Conservation (phyloP, 2,329 filamentous ascomycete genomes). For the Sclerotinia glacialis region DNA sequence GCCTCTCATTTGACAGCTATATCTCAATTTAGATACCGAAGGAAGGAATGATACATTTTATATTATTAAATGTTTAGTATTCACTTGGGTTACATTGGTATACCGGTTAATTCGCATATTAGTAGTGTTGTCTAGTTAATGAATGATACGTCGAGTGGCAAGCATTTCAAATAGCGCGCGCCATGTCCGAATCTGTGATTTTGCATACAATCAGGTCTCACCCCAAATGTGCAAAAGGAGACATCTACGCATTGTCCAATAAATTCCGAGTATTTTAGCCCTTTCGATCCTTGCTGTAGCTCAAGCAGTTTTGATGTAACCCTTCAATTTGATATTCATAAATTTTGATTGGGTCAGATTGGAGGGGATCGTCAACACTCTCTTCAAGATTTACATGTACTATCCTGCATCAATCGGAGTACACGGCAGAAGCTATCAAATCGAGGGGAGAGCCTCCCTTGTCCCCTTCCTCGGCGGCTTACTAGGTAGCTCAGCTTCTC, state of each 20-base stretch:
- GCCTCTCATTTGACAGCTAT: background rate
- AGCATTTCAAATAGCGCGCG: background rate
- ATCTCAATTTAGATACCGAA: background rate
- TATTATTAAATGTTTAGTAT: background rate
- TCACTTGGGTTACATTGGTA: background rate
- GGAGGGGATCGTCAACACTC: background rate
- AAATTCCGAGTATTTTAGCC: conserved; percentile 1
- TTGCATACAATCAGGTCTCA: conserved; percentile 13
- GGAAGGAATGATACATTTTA: background rate
- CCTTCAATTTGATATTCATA: conserved; percentile 10
- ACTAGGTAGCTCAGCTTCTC: conserved; percentile 5
- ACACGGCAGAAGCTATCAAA: conserved; percentile 5
- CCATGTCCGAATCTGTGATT: background rate
- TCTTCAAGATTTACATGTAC: background rate
- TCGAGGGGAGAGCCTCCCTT: conserved; percentile 5
- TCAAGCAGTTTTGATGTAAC: background rate
- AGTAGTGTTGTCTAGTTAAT: background rate
- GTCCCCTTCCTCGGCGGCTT: background rate
- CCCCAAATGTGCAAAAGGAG: conserved; percentile 5
- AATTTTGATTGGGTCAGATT: conserved; percentile 3
- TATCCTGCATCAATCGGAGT: conserved; percentile 4
- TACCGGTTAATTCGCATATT: no score
- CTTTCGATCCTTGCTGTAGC: background rate
- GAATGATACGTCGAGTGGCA: background rate
- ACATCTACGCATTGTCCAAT: conserved; percentile 10